Evolutionary conservation across 331 rosid species (phyloP).

Genomic region (Spiraea crenata): DNA sequence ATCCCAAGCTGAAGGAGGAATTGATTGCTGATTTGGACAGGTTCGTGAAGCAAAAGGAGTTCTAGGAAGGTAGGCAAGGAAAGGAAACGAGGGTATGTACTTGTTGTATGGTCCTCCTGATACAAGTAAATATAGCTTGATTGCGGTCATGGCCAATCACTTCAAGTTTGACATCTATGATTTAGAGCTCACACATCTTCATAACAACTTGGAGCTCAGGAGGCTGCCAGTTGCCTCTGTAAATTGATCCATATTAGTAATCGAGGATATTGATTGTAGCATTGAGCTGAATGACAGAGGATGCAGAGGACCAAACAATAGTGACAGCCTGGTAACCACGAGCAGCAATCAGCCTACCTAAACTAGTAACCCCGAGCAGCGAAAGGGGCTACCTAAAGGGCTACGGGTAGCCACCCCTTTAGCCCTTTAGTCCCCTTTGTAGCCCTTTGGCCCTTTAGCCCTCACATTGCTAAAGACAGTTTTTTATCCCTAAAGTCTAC

Average conservation of each 20-base stretch:
- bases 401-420: too few species aligned
- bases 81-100: slow-evolving; percentile 50
- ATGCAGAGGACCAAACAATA: not conserved
- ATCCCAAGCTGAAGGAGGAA: slow-evolving; percentile 30
- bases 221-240: slow-evolving; percentile 24
- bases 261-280: slow-evolving; percentile 44
- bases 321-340: slow-evolving; percentile 24
- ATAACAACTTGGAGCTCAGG: slow-evolving; percentile 25
- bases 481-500: too few species aligned
- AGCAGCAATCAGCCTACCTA: not conserved
- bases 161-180: slow-evolving; percentile 42
- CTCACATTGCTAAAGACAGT: too few species aligned
- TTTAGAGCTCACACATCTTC: slow-evolving; percentile 31
- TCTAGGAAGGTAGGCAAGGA: slow-evolving; percentile 38
- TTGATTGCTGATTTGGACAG: slow-evolving; percentile 39
- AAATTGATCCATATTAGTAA: slow-evolving; percentile 33
- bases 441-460: too few species aligned
- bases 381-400: too few species aligned
- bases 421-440: too few species aligned
- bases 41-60: slow-evolving; percentile 30
- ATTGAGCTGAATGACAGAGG: slow-evolving; percentile 24
- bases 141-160: slow-evolving; percentile 46
- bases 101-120: slow-evolving; percentile 44
- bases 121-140: slow-evolving; percentile 45
- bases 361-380: too few species aligned